A percentile compares a stretch with the other conserved stretches of the same genome.
These are phyloP conservation scores for Pyrus communis DNA, from an alignment of 306 rosid species.

Conservation along the genomic window DNA sequence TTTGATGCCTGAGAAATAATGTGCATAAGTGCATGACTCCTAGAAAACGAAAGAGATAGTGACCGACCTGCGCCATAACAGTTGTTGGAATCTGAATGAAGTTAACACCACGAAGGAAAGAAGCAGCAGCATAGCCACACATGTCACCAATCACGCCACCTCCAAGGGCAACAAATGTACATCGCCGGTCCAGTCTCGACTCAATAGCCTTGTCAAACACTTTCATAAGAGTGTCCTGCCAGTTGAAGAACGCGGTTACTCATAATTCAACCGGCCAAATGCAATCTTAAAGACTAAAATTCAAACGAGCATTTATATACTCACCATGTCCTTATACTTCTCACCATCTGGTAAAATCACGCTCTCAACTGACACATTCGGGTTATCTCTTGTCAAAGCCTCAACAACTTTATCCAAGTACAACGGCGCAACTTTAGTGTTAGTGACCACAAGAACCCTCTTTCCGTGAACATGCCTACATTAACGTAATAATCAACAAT, in stretches of 20 bases:
- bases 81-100: conserved; percentile 97
- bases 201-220: conserved; percentile 92
- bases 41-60: neutral
- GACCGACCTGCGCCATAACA: conserved; percentile 84
- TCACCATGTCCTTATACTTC: conserved; percentile 81
- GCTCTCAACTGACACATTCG: conserved; percentile 70
- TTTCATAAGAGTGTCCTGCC: conserved; percentile 83
- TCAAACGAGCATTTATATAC: conserved; percentile 13
- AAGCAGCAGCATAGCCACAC: conserved; percentile 92
- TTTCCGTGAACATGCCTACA: conserved; percentile 90
- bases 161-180: conserved; percentile 94
- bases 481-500: conserved; percentile 7
- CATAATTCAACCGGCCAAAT: conserved; percentile 1
- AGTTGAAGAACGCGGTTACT: conserved; percentile 23
- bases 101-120: conserved; percentile 85
- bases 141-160: conserved; percentile 96
- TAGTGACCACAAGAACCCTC: conserved; percentile 89
- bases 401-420: conserved; percentile 71
- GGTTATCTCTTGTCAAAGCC: conserved; percentile 74
- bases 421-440: conserved; percentile 62
- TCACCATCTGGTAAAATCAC: conserved; percentile 90
- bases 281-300: neutral
- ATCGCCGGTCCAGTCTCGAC: conserved; percentile 63
- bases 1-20: neutral
- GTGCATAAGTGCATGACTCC: neutral